Percentiles rank a stretch among this genome's conserved stretches.
Conservation (phyloP, 257 asterid genomes). For the Solanum chiquidenum region DNA sequence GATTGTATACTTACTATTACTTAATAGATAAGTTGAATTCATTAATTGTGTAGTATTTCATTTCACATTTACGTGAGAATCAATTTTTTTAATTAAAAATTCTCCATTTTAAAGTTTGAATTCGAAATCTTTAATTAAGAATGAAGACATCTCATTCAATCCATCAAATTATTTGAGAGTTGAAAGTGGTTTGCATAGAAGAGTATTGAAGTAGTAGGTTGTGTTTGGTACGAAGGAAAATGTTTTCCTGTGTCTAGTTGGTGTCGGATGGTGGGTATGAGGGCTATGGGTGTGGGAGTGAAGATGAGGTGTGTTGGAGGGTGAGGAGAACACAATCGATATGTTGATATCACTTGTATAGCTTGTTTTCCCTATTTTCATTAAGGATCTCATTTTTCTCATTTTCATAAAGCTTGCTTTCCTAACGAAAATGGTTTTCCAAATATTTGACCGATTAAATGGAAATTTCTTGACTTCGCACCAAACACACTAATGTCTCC, state of each 20-base stretch:
- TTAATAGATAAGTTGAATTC: background rate
- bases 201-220: background rate
- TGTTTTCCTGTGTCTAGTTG: background rate
- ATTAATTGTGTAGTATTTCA: background rate
- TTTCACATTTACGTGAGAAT: background rate
- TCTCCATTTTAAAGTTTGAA: background rate
- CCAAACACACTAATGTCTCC: background rate
- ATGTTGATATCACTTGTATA: background rate
- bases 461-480: background rate
- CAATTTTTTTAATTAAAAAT: background rate
- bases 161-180: background rate
- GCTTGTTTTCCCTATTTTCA: background rate
- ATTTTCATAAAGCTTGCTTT: too few species aligned
- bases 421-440: too few species aligned
- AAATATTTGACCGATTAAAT: background rate
- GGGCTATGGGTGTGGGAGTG: background rate
- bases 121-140: background rate
- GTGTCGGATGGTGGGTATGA: background rate
- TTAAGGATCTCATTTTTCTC: background rate
- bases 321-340: background rate
- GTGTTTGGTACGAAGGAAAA: background rate
- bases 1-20: background rate
- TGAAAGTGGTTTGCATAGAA: rapidly evolving
- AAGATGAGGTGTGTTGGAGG: background rate
- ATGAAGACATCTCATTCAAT: background rate